These are phyloP conservation scores for Sporothrix sp. DNA, from an alignment of 2,329 filamentous ascomycete species.

Conservation along the genomic window DNA sequence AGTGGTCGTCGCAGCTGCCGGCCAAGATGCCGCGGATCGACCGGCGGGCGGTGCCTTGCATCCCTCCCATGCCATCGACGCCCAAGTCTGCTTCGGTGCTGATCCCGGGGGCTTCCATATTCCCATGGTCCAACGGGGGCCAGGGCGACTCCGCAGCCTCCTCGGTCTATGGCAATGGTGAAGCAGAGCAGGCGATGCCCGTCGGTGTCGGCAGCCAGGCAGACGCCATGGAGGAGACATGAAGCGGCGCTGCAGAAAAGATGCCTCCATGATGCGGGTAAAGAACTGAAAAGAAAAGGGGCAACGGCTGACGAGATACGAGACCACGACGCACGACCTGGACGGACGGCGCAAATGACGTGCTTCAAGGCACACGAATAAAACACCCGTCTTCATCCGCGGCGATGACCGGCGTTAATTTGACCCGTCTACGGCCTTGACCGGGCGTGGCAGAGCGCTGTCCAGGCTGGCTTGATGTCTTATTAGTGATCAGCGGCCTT, in stretches of 20 bases:
- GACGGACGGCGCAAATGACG: too few species aligned
- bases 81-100: conserved; percentile 3
- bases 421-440: background rate
- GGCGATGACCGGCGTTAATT: background rate
- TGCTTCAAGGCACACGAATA: too few species aligned
- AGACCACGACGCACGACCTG: background rate
- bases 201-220: too few species aligned
- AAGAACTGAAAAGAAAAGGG: background rate
- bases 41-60: conserved; percentile 22
- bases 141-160: background rate
- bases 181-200: too few species aligned
- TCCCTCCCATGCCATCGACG: conserved; percentile 26
- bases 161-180: background rate
- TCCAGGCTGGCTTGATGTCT: too few species aligned
- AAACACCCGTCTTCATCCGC: background rate
- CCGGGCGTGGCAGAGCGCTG: background rate
- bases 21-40: conserved; percentile 32
- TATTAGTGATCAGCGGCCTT: background rate
- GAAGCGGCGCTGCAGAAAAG: too few species aligned
- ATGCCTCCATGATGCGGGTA: too few species aligned
- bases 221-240: background rate
- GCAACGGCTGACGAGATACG: background rate
- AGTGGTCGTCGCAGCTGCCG: conserved; percentile 32
- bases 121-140: background rate
- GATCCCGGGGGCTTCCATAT: background rate